These are phyloP conservation scores for Calonectria hawksworthii DNA, from an alignment of 2,329 filamentous ascomycete species.

Conservation along the genomic window DNA sequence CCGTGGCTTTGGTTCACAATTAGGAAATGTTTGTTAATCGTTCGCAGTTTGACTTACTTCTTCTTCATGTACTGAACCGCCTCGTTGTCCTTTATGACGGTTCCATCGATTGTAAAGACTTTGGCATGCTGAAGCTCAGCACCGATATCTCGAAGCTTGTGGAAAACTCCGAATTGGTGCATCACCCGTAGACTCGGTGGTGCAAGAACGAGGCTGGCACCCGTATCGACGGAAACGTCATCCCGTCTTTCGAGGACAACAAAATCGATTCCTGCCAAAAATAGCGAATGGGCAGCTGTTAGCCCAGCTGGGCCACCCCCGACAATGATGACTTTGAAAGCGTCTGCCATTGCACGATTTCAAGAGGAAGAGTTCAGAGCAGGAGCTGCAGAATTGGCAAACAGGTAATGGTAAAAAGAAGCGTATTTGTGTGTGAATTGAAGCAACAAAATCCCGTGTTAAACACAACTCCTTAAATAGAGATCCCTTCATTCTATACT, in stretches of 20 bases:
- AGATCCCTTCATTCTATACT: not conserved
- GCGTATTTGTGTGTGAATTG: not conserved
- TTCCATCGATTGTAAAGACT: not conserved
- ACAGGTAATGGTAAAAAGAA: not conserved
- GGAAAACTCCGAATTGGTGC: not conserved
- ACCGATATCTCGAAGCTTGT: not conserved
- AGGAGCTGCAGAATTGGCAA: not conserved
- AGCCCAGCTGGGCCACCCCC: not conserved
- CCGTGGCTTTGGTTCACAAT: conserved; percentile 28
- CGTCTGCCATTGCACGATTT: not conserved
- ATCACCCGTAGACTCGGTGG: not conserved
- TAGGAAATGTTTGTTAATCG: not conserved
- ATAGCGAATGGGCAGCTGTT: not conserved
- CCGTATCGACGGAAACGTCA: not conserved
- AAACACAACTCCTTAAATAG: not conserved
- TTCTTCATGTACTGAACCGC: not conserved
- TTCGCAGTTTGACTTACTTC: not conserved
- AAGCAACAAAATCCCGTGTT: not conserved
- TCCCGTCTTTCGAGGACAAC: not conserved
- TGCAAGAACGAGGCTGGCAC: not conserved
- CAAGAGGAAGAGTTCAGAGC: not conserved
- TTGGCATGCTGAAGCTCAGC: not conserved
- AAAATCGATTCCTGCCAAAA: not conserved
- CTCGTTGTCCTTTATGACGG: not conserved
- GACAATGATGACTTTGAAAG: not conserved